Percentiles rank a stretch among this genome's conserved stretches.
Conservation (phyloP, 2,329 filamentous ascomycete genomes). For the Aspergillus pseudoterreus region DNA sequence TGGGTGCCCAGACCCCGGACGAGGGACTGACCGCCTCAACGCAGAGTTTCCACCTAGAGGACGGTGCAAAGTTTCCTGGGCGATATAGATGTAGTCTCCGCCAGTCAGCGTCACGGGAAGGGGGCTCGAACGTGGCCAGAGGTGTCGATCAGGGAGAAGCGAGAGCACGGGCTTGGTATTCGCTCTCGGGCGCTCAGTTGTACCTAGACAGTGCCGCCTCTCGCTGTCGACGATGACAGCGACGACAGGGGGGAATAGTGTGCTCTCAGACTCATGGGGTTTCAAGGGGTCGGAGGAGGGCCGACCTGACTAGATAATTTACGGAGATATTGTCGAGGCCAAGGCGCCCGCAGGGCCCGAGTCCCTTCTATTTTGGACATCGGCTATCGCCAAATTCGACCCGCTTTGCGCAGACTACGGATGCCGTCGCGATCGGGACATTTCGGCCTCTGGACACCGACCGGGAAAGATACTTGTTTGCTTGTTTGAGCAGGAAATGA, state of each 20-base stretch:
- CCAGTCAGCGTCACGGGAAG: background rate
- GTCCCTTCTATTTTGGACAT: background rate
- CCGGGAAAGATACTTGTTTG: too few relatives aligned
- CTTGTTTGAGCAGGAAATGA: background rate
- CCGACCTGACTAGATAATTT: background rate
- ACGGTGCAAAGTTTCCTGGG: background rate
- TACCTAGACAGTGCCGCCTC: background rate
- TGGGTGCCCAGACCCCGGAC: background rate
- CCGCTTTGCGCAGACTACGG: too few relatives aligned
- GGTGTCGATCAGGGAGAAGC: slow-evolving; percentile 9
- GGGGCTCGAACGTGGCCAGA: slow-evolving; percentile 10
- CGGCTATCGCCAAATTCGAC: background rate
- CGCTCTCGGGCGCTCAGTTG: slow-evolving; percentile 10
- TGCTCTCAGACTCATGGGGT: background rate
- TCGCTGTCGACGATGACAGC: background rate
- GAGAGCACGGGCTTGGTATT: slow-evolving; percentile 3
- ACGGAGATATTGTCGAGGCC: background rate
- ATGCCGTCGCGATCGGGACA: too few relatives aligned
- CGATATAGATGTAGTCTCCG: background rate
- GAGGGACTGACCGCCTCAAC: background rate
- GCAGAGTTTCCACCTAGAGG: background rate
- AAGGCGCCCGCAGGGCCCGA: background rate
- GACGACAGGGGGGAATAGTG: background rate
- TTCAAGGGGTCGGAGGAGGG: background rate
- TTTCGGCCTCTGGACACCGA: too few relatives aligned